These are phyloP conservation scores for Cryphonectria japonica DNA, from an alignment of 2,329 filamentous ascomycete genomes.

Conservation along the genomic window DNA sequence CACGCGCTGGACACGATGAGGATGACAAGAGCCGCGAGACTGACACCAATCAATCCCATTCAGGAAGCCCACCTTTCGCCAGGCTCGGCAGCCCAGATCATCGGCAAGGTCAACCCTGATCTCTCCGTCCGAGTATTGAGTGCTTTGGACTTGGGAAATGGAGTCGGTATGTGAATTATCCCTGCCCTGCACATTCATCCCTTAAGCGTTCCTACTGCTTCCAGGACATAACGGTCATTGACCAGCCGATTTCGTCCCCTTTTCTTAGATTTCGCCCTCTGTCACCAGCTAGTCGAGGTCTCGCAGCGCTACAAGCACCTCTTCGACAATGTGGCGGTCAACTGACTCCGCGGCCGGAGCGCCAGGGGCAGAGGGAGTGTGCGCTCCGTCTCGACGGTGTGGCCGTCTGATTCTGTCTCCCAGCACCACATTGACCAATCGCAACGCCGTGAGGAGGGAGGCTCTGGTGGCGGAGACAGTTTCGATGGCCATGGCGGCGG, in stretches of 20 bases:
- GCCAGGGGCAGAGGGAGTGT: slow-evolving; percentile 18
- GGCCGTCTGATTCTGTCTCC: slow-evolving; percentile 25
- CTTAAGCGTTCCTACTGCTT: background rate
- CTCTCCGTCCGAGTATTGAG: slow-evolving; percentile 71
- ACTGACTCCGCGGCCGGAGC: slow-evolving; percentile 21
- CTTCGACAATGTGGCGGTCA: slow-evolving; percentile 62
- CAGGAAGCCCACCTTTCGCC: slow-evolving; percentile 73
- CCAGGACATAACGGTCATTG: background rate
- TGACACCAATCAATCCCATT: background rate
- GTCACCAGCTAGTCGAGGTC: slow-evolving; percentile 79
- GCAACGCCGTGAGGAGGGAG: background rate
- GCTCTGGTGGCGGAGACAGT: background rate
- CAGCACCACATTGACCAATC: slow-evolving; percentile 8
- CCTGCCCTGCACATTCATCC: background rate
- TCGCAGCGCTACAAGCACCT: slow-evolving; percentile 82
- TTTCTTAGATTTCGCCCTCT: slow-evolving; percentile 71
- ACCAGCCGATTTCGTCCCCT: background rate
- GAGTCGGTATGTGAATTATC: slow-evolving; percentile 62
- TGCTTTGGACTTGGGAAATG: slow-evolving; percentile 69
- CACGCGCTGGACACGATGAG: background rate
- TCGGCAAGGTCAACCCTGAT: slow-evolving; percentile 79
- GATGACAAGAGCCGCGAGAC: background rate
- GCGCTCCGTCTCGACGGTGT: slow-evolving; percentile 13
- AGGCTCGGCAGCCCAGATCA: slow-evolving; percentile 74
- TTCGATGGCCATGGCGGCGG: background rate